A percentile compares a stretch with the other conserved stretches of the same genome.
Conservation (phyloP, 2,329 filamentous ascomycete species). For the Colletotrichum siamense region DNA sequence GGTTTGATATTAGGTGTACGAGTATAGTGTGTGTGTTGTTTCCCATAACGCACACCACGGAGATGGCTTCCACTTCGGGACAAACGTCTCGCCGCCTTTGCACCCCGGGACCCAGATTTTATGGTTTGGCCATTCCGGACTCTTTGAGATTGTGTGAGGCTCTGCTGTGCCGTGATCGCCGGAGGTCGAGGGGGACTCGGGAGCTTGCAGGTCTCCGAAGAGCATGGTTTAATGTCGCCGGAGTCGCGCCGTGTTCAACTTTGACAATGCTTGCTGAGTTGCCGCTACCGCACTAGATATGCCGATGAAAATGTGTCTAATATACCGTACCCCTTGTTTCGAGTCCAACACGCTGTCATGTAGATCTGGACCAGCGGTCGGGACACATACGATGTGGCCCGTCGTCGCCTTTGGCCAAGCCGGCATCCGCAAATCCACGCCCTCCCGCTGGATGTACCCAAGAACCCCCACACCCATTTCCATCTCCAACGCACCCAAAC, state of each 20-base stretch:
- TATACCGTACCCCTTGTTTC: neutral
- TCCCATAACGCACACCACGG: conserved; percentile 2
- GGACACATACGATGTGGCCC: neutral
- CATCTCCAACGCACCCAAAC: conserved; percentile 11
- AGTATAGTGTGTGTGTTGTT: neutral
- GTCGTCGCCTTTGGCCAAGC: neutral
- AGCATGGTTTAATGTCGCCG: neutral
- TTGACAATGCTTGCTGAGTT: conserved; percentile 1
- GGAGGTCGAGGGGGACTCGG: neutral
- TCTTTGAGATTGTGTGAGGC: neutral
- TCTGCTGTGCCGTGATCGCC: neutral
- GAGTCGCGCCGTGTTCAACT: neutral
- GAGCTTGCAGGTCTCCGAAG: neutral
- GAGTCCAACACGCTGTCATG: neutral
- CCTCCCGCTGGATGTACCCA: neutral
- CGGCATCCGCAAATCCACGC: neutral
- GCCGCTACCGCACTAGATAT: neutral
- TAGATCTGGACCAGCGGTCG: neutral
- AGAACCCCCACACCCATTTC: neutral
- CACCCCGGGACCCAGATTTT: neutral
- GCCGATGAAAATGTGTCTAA: neutral
- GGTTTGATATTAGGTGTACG: neutral
- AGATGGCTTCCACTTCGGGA: conserved; percentile 9
- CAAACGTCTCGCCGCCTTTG: conserved; percentile 7
- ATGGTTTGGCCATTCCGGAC: neutral